Percentiles rank a stretch among this genome's conserved stretches.
Evolutionary conservation across 1,139 yeast genomes (phyloP).

Genomic region (Taphrina communis): DNA sequence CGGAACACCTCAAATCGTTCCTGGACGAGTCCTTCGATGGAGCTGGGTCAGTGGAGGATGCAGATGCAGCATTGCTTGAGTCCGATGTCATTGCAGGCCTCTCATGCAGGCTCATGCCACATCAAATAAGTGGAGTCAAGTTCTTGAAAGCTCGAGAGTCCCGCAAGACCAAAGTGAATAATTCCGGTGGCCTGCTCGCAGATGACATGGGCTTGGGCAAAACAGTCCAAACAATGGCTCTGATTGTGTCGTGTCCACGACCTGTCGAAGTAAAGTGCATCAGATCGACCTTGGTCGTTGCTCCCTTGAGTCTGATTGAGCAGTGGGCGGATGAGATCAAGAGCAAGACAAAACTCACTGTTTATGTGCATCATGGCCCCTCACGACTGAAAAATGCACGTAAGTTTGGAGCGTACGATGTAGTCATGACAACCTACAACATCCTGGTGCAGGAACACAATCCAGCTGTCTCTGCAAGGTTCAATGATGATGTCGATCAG

Average conservation of each 20-base stretch:
- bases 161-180: slow-evolving; percentile 53
- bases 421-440: slow-evolving; percentile 67
- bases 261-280: slow-evolving; percentile 24
- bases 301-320: slow-evolving; percentile 72
- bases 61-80: slow-evolving; percentile 56
- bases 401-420: slow-evolving; percentile 59
- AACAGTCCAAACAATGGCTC: slow-evolving; percentile 78
- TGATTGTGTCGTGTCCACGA: slow-evolving; percentile 57
- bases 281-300: slow-evolving; percentile 68
- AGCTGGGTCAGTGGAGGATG: slow-evolving; percentile 57
- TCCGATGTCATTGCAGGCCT: slow-evolving; percentile 54
- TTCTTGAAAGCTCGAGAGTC: slow-evolving; percentile 65
- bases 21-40: slow-evolving; percentile 65
- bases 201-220: slow-evolving; percentile 98
- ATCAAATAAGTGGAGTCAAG: slow-evolving; percentile 63
- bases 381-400: slow-evolving; percentile 28
- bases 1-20: slow-evolving; percentile 75
- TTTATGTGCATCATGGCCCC: slow-evolving; percentile 42
- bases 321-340: slow-evolving; percentile 75
- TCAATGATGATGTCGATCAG: slow-evolving; percentile 13
- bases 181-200: slow-evolving; percentile 89
- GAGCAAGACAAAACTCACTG: slow-evolving; percentile 51
- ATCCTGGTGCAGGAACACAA: slow-evolving; percentile 50
- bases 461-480: slow-evolving; percentile 58
- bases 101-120: slow-evolving; percentile 62